Conservation (phyloP, 768 basidiomycete genomes). For the Clitopilus hobsonii region DNA sequence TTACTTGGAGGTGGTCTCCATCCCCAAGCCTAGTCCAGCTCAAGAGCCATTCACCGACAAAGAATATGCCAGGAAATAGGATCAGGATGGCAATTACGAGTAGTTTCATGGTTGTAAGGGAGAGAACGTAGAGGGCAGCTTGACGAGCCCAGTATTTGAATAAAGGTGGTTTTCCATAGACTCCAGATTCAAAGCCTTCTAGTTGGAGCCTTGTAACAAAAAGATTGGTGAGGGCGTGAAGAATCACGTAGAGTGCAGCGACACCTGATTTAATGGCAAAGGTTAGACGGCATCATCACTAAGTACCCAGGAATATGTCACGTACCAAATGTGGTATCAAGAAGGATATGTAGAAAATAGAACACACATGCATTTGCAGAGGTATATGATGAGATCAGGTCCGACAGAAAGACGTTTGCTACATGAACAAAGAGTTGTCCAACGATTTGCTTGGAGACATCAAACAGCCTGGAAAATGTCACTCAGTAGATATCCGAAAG, state of each 20-base stretch:
- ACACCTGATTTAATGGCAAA: constrained; percentile 50
- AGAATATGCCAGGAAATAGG: constrained; percentile 64
- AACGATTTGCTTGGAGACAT: constrained; percentile 87
- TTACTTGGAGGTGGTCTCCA: constrained; percentile 65
- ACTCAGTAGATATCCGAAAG: constrained; percentile 5
- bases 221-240: constrained; percentile 59
- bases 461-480: constrained; percentile 66
- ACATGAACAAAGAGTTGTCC: constrained; percentile 83
- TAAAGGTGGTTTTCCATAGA: constrained; percentile 85
- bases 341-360: constrained; percentile 89
- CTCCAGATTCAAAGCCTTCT: constrained; percentile 79
- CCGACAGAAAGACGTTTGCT: constrained; percentile 75
- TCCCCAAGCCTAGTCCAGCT: constrained; percentile 66
- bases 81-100: constrained; percentile 75
- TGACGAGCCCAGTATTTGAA: constrained; percentile 70
- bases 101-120: constrained; percentile 87
- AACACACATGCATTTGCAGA: constrained; percentile 84
- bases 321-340: constrained; percentile 90
- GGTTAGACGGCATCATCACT: background rate
- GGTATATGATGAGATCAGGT: constrained; percentile 62
- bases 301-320: background rate
- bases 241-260: constrained; percentile 69
- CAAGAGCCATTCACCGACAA: constrained; percentile 82
- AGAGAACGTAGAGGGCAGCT: constrained; percentile 75
- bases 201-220: constrained; percentile 60